Evolutionary conservation across 2,329 filamentous ascomycete species (phyloP).

Genomic region (Aureobasidium musti): DNA sequence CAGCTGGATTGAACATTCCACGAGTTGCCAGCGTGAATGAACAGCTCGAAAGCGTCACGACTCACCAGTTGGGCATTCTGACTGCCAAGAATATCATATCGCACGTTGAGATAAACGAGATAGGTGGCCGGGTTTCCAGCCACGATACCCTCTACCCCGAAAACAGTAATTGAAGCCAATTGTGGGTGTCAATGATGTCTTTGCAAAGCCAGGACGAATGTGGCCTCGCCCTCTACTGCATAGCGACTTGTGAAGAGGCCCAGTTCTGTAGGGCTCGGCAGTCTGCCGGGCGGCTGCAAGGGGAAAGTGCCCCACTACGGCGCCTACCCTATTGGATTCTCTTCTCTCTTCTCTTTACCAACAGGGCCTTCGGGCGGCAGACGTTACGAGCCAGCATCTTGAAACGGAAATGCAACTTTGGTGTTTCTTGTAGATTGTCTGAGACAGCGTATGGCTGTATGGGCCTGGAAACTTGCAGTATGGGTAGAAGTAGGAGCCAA

Average conservation of each 20-base stretch:
- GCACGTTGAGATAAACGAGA: slow-evolving; percentile 28
- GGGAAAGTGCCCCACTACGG: slow-evolving; percentile 14
- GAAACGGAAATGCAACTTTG: slow-evolving; percentile 18
- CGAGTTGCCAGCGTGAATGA: not conserved
- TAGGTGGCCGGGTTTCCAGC: slow-evolving; percentile 22
- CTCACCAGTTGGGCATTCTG: slow-evolving; percentile 12
- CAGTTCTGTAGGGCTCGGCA: slow-evolving; percentile 25
- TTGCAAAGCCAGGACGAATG: slow-evolving; percentile 3
- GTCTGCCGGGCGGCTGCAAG: slow-evolving; percentile 23
- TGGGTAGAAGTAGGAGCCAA: not conserved
- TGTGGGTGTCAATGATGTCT: slow-evolving; percentile 24
- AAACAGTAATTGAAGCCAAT: slow-evolving; percentile 21
- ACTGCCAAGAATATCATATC: slow-evolving; percentile 27
- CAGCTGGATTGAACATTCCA: slow-evolving; percentile 28
- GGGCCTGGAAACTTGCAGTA: slow-evolving; percentile 26
- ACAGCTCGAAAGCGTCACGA: slow-evolving; percentile 15
- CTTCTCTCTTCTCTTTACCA: slow-evolving; percentile 16
- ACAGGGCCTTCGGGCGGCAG: slow-evolving; percentile 22
- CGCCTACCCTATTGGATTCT: slow-evolving; percentile 20
- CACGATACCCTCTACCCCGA: slow-evolving; percentile 15
- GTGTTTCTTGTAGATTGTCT: slow-evolving; percentile 26
- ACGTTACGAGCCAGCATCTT: slow-evolving; percentile 28
- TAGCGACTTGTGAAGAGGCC: not conserved
- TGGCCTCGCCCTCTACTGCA: slow-evolving; percentile 23
- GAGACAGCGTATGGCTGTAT: slow-evolving; percentile 26